Conservation (phyloP, 345 rosid species). For the Punica granatum region DNA sequence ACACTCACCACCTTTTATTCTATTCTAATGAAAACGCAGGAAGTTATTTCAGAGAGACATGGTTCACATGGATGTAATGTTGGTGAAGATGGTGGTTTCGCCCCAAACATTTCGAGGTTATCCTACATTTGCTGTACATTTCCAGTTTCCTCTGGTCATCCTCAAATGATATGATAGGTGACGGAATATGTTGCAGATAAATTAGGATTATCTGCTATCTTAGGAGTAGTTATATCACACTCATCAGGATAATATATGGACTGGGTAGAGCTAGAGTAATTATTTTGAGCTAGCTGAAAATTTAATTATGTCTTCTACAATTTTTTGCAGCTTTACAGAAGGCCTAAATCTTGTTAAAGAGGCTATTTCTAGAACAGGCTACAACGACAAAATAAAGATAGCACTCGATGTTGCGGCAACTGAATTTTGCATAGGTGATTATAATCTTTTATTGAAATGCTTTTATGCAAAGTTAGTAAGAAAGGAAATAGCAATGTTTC, state of each 20-base stretch:
- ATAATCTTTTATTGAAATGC: slow-evolving; percentile 15
- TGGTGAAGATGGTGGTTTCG: slow-evolving; percentile 94
- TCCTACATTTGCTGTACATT: background rate
- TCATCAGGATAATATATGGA: background rate
- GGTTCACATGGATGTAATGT: slow-evolving; percentile 72
- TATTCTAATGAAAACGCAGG: slow-evolving; percentile 47
- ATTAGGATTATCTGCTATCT: background rate
- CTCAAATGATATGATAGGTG: background rate
- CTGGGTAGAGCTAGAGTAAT: background rate
- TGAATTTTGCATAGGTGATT: slow-evolving; percentile 75
- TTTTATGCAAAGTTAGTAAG: background rate
- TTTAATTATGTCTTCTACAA: background rate
- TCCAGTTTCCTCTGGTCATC: background rate
- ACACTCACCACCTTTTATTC: slow-evolving; percentile 11
- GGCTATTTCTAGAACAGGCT: slow-evolving; percentile 87
- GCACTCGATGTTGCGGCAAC: slow-evolving; percentile 89
- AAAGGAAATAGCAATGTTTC: background rate
- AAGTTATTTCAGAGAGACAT: slow-evolving; percentile 75
- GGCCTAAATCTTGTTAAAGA: slow-evolving; percentile 88
- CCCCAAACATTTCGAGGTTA: slow-evolving; percentile 82
- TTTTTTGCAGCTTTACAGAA: slow-evolving; percentile 67
- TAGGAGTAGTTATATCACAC: background rate
- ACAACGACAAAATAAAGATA: slow-evolving; percentile 75
- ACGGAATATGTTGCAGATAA: background rate
- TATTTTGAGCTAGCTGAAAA: background rate